Evolutionary conservation across 2,329 filamentous ascomycete species (phyloP).

Genomic region (Decorospora gaudefroyi): DNA sequence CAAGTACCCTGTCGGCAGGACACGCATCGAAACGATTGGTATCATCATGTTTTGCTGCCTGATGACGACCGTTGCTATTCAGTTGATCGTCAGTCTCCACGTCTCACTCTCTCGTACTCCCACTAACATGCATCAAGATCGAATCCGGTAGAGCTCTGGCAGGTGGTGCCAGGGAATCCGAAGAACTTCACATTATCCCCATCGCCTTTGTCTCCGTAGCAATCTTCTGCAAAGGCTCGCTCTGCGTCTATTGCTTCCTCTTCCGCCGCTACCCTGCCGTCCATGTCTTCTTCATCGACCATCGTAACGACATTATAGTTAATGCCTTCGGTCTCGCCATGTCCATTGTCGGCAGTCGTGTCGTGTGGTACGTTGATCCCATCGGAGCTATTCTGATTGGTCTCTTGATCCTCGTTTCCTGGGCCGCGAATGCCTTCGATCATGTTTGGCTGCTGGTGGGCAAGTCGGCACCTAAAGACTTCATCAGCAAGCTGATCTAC

Average conservation of each 20-base stretch:
- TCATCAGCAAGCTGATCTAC: constrained; percentile 62
- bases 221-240: constrained; percentile 57
- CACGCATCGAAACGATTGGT: constrained; percentile 66
- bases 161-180: constrained; percentile 49
- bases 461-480: constrained; percentile 63
- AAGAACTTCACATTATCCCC: constrained; percentile 59
- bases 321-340: constrained; percentile 61
- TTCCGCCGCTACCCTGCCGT: constrained; percentile 60
- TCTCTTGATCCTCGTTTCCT: constrained; percentile 64
- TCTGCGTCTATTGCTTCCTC: constrained; percentile 61
- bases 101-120: constrained; percentile 4
- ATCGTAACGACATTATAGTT: constrained; percentile 62
- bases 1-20: constrained; percentile 66
- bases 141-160: constrained; percentile 61
- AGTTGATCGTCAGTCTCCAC: constrained; percentile 59
- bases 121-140: constrained; percentile 48
- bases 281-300: constrained; percentile 62
- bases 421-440: constrained; percentile 64
- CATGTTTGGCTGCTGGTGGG: constrained; percentile 66
- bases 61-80: constrained; percentile 68
- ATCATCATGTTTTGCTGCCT: constrained; percentile 69
- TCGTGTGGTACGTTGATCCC: constrained; percentile 65
- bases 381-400: constrained; percentile 65
- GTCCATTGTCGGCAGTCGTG: constrained; percentile 58
- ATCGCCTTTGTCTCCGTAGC: constrained; percentile 56